Base-by-base conservation (phyloP, 805 yeast species). In the Metschnikowia henanensis region DNA sequence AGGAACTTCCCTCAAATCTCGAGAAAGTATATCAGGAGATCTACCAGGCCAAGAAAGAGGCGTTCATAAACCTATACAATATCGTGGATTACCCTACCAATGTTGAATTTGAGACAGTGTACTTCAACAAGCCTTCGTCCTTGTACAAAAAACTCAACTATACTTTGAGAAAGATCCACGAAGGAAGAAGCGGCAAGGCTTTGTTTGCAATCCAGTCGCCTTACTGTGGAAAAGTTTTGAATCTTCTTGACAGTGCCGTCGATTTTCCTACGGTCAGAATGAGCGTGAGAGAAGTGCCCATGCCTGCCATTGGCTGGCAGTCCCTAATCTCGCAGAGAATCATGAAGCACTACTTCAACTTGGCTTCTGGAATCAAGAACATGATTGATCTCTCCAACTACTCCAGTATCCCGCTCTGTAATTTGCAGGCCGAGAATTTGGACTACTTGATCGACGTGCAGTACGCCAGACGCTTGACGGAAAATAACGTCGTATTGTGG, bases 251-350 rank as follows among this genome's bases (percentile, higher is more conserved):
- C 21, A 64, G 80, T 1, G 54, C 82, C 4, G 46, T 66, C 6
- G 81, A 77, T 17, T 73, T 84, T 52, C 95, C 96, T 4, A 70
- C 80, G 1, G 66, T 90, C 29, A 75, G 74, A 44, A 76, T 86
- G 77, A 70, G 75, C 16, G 70, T 79, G 17, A 73, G 79, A 35
- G 87, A 83, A 51, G 57, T 80, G 16, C 66, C 79, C 1, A 62
- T 86, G 23, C 90, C 92, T 9, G 83, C 91, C 4, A 66, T 91
- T 39, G 84, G 90, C 4, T 90, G 97, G 96, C 94, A 88, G 59
- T 61, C 78, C 2, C 68, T 80, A 10, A 73, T 88, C 6, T 68
- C 83, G 41, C 83, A 81, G 49, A 69, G 88, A 50, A 68, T 88
- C 4, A 72, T 83, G 32, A 83, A 82, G 53, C 90, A 86, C 51